These are phyloP conservation scores for Podospora fimiseda DNA, from an alignment of 495 filamentous ascomycete genomes.

Conservation along the genomic window DNA sequence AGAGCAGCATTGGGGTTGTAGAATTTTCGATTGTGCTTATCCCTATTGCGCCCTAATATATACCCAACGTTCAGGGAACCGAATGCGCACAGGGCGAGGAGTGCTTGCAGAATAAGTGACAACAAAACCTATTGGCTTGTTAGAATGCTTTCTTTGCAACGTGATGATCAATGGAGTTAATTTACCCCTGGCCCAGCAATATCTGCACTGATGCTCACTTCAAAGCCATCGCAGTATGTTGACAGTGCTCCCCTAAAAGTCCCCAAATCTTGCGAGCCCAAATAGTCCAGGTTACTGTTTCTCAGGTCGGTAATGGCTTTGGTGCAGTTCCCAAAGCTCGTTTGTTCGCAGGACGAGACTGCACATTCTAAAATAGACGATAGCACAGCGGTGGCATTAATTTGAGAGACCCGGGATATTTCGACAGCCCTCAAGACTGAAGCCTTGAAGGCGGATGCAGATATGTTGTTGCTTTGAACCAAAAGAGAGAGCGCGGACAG, in stretches of 20 bases:
- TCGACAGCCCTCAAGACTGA: too few species aligned
- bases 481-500: not conserved
- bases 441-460: not conserved
- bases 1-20: not conserved
- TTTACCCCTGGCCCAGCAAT: constrained; percentile 7
- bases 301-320: not conserved
- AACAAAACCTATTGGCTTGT: not conserved
- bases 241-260: not conserved
- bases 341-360: not conserved
- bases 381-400: constrained; percentile 1
- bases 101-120: not conserved
- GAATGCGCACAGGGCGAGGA: not conserved
- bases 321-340: not conserved
- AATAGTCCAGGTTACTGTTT: too few species aligned
- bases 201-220: not conserved
- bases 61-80: not conserved
- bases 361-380: not conserved
- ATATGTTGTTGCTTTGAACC: not conserved
- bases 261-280: not conserved
- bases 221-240: not conserved
- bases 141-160: too few species aligned
- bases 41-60: not conserved
- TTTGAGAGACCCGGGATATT: too few species aligned
- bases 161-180: too few species aligned
- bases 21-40: not conserved